A percentile compares a stretch with the other conserved stretches of the same genome.
These are phyloP conservation scores for Xylariaceae sp. DNA, from an alignment of 2,329 filamentous ascomycete species.

Conservation along the genomic window DNA sequence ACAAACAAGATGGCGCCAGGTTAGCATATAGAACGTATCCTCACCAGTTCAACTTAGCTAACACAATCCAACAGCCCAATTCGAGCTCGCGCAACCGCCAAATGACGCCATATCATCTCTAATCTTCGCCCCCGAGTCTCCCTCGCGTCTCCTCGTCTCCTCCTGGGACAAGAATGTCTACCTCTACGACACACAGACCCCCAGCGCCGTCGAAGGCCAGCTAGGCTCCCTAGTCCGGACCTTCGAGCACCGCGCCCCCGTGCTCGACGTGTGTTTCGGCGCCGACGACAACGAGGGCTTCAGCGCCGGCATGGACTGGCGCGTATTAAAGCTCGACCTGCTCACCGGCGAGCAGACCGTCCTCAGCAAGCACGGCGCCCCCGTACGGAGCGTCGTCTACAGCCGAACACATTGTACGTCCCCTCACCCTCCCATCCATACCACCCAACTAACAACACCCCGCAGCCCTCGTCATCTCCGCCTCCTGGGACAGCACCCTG, in stretches of 20 bases:
- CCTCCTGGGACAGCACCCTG: slow-evolving; percentile 88
- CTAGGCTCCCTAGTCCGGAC: slow-evolving; percentile 61
- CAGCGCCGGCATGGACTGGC: slow-evolving; percentile 79
- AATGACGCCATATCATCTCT: slow-evolving; percentile 82
- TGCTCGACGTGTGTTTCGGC: slow-evolving; percentile 89
- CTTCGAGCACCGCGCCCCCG: slow-evolving; percentile 76
- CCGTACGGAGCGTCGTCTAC: slow-evolving; percentile 81
- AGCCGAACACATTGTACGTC: slow-evolving; percentile 62
- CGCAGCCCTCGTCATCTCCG: slow-evolving; percentile 70
- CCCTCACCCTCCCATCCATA: not conserved
- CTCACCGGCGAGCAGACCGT: slow-evolving; percentile 65
- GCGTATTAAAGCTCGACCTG: slow-evolving; percentile 72
- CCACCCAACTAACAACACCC: slow-evolving; percentile 7
- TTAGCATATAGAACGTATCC: slow-evolving; percentile 8
- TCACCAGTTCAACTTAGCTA: too few relatives aligned
- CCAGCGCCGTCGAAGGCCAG: slow-evolving; percentile 34
- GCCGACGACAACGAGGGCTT: slow-evolving; percentile 77
- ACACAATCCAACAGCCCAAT: slow-evolving; percentile 57
- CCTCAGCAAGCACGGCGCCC: slow-evolving; percentile 71
- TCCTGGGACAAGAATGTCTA: slow-evolving; percentile 95
- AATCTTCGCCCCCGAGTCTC: slow-evolving; percentile 74
- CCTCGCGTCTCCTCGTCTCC: slow-evolving; percentile 74
- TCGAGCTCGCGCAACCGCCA: slow-evolving; percentile 76
- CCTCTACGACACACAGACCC: slow-evolving; percentile 69
- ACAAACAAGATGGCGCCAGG: slow-evolving; percentile 25